phyloP scores from a whole-genome alignment of 1,284 basidiomycete genomes.

The Trametes hirsuta region DNA sequence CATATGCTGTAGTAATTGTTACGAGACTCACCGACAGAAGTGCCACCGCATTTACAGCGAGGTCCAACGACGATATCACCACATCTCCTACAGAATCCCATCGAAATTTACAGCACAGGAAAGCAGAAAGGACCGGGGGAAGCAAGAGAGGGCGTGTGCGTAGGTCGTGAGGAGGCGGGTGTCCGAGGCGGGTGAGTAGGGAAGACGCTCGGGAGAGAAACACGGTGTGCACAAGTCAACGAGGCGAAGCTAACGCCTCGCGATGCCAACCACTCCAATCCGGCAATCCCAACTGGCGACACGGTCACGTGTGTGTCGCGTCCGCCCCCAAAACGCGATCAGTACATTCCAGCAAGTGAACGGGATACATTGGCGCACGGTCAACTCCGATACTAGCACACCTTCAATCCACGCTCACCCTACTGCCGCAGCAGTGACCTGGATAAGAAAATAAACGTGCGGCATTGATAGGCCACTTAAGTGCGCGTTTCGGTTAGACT shows the following conservation, averaged over 20 bases:
- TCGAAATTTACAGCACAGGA: constrained; percentile 33
- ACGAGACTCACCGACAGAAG: constrained; percentile 60
- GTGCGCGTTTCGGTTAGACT: too few species aligned
- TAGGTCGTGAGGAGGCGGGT: constrained; percentile 3
- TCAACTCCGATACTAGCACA: too few species aligned
- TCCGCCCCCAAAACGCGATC: neutral
- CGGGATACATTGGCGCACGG: too few species aligned
- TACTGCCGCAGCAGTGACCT: too few species aligned
- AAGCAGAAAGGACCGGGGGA: constrained; percentile 7
- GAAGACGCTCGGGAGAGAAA: neutral
- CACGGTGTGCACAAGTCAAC: constrained; percentile 1
- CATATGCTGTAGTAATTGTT: neutral
- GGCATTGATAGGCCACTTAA: too few species aligned
- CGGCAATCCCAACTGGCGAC: constrained; percentile 20
- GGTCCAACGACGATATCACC: constrained; percentile 73
- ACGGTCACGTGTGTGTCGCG: constrained; percentile 29
- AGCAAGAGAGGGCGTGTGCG: constrained; percentile 4
- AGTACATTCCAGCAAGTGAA: too few species aligned
- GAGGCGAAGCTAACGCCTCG: neutral
- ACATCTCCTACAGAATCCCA: constrained; percentile 82
- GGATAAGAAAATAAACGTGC: too few species aligned
- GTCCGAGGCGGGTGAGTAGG: neutral
- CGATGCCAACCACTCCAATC: constrained; percentile 7
- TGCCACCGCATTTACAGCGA: constrained; percentile 78
- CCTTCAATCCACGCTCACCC: too few species aligned